These are phyloP conservation scores for Solanum acaule DNA, from an alignment of 257 asterid genomes.

Conservation along the genomic window DNA sequence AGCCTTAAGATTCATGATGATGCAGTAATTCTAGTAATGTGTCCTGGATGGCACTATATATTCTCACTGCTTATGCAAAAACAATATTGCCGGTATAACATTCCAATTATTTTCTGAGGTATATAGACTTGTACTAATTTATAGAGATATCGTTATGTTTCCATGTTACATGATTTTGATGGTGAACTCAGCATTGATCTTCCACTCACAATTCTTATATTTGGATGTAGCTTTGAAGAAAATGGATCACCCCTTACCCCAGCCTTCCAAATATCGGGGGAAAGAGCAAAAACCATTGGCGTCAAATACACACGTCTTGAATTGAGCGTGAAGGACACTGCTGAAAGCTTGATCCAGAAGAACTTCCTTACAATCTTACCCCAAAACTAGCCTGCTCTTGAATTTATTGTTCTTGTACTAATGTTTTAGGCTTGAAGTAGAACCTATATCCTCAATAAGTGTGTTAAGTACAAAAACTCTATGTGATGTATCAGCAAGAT, in stretches of 20 bases:
- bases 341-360: conserved; percentile 22
- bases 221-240: conserved; percentile 10
- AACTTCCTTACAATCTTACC: not conserved
- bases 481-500: not conserved
- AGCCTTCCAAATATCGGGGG: conserved; percentile 23
- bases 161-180: not conserved
- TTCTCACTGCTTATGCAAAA: no score
- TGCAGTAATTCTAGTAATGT: not conserved
- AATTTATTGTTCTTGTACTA: not conserved
- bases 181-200: not conserved
- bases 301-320: conserved; percentile 28
- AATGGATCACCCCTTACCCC: not conserved
- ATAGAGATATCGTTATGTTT: not conserved
- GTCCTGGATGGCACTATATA: not conserved
- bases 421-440: not conserved
- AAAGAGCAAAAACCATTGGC: conserved; percentile 29
- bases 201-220: not conserved
- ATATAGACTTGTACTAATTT: not conserved
- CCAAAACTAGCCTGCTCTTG: not conserved
- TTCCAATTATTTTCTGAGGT: no score
- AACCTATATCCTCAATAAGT: not conserved
- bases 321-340: conserved; percentile 24
- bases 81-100: no score
- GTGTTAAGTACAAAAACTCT: not conserved
- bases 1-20: not conserved